A percentile compares a stretch with the other conserved stretches of the same genome.
Conservation (phyloP, 164 flowering plant genomes). For the Piper betle region DNA sequence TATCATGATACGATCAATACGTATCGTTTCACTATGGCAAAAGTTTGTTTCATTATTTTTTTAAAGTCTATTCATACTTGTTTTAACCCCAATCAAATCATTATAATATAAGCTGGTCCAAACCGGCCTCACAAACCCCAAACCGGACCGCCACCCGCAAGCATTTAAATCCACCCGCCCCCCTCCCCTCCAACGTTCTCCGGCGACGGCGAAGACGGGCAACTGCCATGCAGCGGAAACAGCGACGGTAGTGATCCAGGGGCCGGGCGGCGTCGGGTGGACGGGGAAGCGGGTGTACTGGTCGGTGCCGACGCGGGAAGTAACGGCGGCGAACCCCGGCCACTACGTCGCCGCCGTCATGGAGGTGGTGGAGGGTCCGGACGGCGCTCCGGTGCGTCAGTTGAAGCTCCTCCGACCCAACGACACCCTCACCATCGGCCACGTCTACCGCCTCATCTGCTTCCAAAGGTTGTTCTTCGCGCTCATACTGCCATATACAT, state of each 20-base stretch:
- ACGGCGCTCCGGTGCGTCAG: constrained; percentile 34
- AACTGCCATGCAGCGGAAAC: constrained; percentile 80
- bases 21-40: too few species aligned
- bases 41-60: too few species aligned
- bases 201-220: constrained; percentile 29
- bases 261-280: constrained; percentile 20
- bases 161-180: too few species aligned
- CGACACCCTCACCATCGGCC: constrained; percentile 58
- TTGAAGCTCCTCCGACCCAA: constrained; percentile 68
- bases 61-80: too few species aligned
- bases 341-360: constrained; percentile 53
- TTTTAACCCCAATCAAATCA: too few species aligned
- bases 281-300: constrained; percentile 44
- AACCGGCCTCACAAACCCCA: too few species aligned
- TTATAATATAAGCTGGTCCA: too few species aligned
- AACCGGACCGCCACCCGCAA: too few species aligned
- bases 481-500: neutral
- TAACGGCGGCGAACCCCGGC: constrained; percentile 62
- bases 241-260: constrained; percentile 53
- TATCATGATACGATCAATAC: too few species aligned
- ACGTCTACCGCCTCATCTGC: constrained; percentile 61
- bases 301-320: constrained; percentile 42
- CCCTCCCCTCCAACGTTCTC: too few species aligned
- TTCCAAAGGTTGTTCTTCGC: constrained; percentile 40
- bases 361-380: constrained; percentile 17